Evolutionary conservation across 768 basidiomycete species (phyloP).

Genomic region (Macrolepiota fuliginosa): DNA sequence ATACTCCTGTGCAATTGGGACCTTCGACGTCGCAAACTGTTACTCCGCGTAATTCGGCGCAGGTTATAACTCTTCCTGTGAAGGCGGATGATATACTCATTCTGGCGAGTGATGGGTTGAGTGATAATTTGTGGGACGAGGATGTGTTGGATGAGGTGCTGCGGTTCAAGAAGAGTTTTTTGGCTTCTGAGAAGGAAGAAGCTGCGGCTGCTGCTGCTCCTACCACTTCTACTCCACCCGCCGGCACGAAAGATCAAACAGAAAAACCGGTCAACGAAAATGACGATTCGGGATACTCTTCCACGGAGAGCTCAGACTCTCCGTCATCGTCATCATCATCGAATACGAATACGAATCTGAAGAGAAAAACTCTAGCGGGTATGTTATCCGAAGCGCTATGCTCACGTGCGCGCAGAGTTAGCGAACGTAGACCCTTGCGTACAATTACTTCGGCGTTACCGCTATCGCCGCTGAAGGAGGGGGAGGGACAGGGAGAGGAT

Average conservation of each 20-base stretch:
- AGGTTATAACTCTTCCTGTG: slow-evolving; percentile 67
- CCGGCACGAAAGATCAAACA: too few relatives aligned
- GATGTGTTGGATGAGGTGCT: slow-evolving; percentile 82
- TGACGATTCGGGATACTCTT: slow-evolving; percentile 5
- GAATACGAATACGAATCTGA: slow-evolving; percentile 23
- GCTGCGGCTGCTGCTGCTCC: too few relatives aligned
- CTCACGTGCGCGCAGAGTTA: slow-evolving; percentile 69
- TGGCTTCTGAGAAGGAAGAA: background rate
- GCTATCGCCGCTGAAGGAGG: background rate
- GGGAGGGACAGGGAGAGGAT: slow-evolving; percentile 9
- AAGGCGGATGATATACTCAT: slow-evolving; percentile 74
- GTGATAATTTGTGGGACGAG: slow-evolving; percentile 87
- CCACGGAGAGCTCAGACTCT: background rate
- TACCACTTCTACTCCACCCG: too few relatives aligned
- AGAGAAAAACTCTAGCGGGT: slow-evolving; percentile 55
- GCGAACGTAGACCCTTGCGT: slow-evolving; percentile 40
- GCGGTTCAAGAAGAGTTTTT: slow-evolving; percentile 40
- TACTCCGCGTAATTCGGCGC: slow-evolving; percentile 50
- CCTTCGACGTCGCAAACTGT: slow-evolving; percentile 28
- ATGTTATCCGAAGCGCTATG: slow-evolving; percentile 82
- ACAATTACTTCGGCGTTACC: background rate
- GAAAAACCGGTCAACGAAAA: too few relatives aligned
- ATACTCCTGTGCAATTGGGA: slow-evolving; percentile 47
- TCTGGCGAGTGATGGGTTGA: slow-evolving; percentile 77
- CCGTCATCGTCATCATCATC: background rate